Conservation (phyloP, 2,329 filamentous ascomycete species). For the Penicillium occitanis region DNA sequence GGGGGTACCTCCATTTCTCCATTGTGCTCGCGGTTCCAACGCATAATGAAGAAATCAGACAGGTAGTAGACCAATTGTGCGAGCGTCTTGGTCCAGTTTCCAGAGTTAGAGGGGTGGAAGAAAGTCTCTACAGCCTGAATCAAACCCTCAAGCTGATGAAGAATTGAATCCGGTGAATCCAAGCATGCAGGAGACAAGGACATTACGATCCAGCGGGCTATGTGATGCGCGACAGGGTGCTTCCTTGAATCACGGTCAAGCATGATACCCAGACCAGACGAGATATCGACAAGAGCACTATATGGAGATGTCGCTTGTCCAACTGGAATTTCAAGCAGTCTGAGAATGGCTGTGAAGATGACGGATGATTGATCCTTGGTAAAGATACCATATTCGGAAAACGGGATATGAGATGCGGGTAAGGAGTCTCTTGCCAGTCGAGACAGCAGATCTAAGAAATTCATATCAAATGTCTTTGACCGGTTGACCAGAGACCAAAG, state of each 20-base stretch:
- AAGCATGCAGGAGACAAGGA: slow-evolving; percentile 84
- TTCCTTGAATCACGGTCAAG: slow-evolving; percentile 92
- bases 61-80: slow-evolving; percentile 90
- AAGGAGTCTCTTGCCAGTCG: slow-evolving; percentile 82
- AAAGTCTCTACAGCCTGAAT: slow-evolving; percentile 97
- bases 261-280: slow-evolving; percentile 78
- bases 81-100: slow-evolving; percentile 83
- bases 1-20: slow-evolving; percentile 84
- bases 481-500: slow-evolving; percentile 91
- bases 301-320: slow-evolving; percentile 95
- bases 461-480: slow-evolving; percentile 81
- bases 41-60: slow-evolving; percentile 92
- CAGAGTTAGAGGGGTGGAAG: slow-evolving; percentile 96
- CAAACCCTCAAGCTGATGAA: slow-evolving; percentile 83
- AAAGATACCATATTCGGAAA: slow-evolving; percentile 85
- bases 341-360: slow-evolving; percentile 86
- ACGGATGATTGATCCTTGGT: slow-evolving; percentile 87
- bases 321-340: slow-evolving; percentile 91
- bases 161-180: slow-evolving; percentile 71
- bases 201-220: slow-evolving; percentile 89
- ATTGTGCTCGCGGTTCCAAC: slow-evolving; percentile 93
- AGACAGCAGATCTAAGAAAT: slow-evolving; percentile 87
- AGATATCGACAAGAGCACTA: slow-evolving; percentile 73
- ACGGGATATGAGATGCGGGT: slow-evolving; percentile 70
- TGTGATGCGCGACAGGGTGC: slow-evolving; percentile 86